phyloP scores from a whole-genome alignment of 2,329 filamentous ascomycete species.

The Fusarium papillatum region DNA sequence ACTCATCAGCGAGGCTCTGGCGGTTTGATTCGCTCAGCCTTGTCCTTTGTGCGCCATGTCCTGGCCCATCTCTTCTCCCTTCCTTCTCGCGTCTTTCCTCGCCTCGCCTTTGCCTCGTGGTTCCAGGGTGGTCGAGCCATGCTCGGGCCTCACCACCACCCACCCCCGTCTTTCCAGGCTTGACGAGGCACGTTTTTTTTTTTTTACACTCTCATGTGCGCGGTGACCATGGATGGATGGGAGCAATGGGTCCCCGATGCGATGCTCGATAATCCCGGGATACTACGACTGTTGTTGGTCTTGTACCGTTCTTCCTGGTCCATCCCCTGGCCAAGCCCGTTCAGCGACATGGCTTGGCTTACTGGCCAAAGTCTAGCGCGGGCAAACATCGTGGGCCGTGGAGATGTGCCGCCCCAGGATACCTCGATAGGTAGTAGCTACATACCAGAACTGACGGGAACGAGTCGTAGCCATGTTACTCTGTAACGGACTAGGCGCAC shows the following conservation, averaged over 20 bases:
- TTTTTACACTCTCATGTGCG: neutral
- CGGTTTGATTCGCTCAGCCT: conserved; percentile 43
- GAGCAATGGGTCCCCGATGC: conserved; percentile 16
- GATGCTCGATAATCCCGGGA: conserved; percentile 17
- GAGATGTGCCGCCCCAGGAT: conserved; percentile 22
- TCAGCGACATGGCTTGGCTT: conserved; percentile 30
- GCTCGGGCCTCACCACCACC: conserved; percentile 21
- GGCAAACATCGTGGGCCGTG: conserved; percentile 32
- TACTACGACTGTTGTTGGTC: conserved; percentile 16
- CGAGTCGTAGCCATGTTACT: conserved; percentile 22
- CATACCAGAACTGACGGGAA: conserved; percentile 15
- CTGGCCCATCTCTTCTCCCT: conserved; percentile 24
- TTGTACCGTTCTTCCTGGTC: conserved; percentile 28
- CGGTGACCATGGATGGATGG: conserved; percentile 17
- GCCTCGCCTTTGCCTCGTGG: conserved; percentile 44
- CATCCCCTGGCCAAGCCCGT: conserved; percentile 28
- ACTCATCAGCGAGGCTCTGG: conserved; percentile 37
- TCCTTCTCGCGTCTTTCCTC: conserved; percentile 32
- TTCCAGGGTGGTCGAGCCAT: conserved; percentile 38
- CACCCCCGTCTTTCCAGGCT: conserved; percentile 17
- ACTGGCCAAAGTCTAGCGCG: conserved; percentile 35
- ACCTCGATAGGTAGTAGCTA: neutral
- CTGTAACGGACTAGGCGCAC: conserved; percentile 25
- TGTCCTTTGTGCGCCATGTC: conserved; percentile 23
- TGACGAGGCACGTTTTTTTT: conserved; percentile 22